Evolutionary conservation across 495 filamentous ascomycete genomes (phyloP).

Genomic region (Trichoderma orchidacearum): DNA sequence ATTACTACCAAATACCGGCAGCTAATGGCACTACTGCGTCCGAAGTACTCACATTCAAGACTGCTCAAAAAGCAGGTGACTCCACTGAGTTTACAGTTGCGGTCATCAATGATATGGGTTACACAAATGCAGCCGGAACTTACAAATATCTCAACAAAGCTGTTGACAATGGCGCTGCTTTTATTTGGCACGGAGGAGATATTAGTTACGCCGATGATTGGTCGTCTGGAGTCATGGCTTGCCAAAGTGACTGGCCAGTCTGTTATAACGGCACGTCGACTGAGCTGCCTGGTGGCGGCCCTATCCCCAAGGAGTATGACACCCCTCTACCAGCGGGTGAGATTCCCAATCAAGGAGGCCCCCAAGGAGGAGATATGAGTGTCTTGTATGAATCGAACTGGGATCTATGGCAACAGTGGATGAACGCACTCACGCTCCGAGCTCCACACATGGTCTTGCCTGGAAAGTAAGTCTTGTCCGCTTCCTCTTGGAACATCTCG

Average conservation of each 20-base stretch:
- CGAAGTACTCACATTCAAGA: conserved; percentile 26
- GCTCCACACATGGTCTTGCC: conserved; percentile 20
- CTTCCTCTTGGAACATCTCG: no score
- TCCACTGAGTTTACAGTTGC: conserved; percentile 12
- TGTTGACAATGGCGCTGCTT: conserved; percentile 23
- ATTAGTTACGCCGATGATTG: conserved; percentile 36
- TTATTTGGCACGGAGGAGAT: conserved; percentile 40
- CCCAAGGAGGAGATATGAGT: conserved; percentile 35
- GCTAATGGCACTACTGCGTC: conserved; percentile 31
- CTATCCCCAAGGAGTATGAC: conserved; percentile 22
- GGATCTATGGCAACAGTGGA: conserved; percentile 35
- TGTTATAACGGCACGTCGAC: conserved; percentile 38
- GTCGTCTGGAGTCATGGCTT: conserved; percentile 37
- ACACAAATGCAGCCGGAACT: conserved; percentile 34
- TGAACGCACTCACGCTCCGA: conserved; percentile 16
- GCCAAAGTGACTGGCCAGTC: conserved; percentile 32
- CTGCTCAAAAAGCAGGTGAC: conserved; percentile 26
- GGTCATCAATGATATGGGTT: conserved; percentile 36
- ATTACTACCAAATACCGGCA: conserved; percentile 31
- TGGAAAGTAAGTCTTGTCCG: no score
- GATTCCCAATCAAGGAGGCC: conserved; percentile 32
- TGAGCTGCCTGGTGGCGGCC: conserved; percentile 18
- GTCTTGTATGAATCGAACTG: conserved; percentile 34
- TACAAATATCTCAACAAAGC: conserved; percentile 25
- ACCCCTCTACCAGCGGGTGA: conserved; percentile 32